Percentiles rank a stretch among this genome's conserved stretches.
These are phyloP conservation scores for Eleusine coracana DNA, from an alignment of 176 grass and related monocot genomes.

Conservation along the genomic window DNA sequence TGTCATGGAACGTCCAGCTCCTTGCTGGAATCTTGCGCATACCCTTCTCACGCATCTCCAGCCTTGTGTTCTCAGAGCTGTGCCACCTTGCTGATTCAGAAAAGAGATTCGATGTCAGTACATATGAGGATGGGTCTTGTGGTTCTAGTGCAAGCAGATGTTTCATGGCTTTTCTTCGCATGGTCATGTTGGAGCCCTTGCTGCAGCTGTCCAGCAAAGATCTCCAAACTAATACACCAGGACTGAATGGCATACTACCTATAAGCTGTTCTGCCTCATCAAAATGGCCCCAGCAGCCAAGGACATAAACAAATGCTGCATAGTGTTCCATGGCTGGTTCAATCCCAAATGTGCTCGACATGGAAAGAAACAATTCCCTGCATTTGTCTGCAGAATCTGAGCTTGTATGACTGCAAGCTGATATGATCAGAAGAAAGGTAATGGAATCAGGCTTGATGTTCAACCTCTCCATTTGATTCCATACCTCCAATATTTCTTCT, in stretches of 20 bases:
- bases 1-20: slow-evolving; percentile 66
- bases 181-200: slow-evolving; percentile 31
- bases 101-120: slow-evolving; percentile 64
- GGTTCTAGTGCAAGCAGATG: slow-evolving; percentile 40
- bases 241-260: slow-evolving; percentile 52
- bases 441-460: slow-evolving; percentile 57
- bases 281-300: slow-evolving; percentile 62
- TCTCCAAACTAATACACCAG: slow-evolving; percentile 61
- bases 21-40: slow-evolving; percentile 58
- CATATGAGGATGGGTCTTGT: slow-evolving; percentile 55
- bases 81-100: slow-evolving; percentile 68
- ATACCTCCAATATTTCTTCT: slow-evolving; percentile 52
- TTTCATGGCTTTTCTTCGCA: slow-evolving; percentile 46
- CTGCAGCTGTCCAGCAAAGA: slow-evolving; percentile 69
- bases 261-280: slow-evolving; percentile 61
- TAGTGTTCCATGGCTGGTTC: slow-evolving; percentile 54
- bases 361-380: slow-evolving; percentile 49
- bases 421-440: slow-evolving; percentile 61
- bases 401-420: slow-evolving; percentile 58
- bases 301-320: slow-evolving; percentile 56
- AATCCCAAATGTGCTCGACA: slow-evolving; percentile 44
- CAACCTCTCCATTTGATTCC: slow-evolving; percentile 54
- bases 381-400: slow-evolving; percentile 52
- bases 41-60: slow-evolving; percentile 63
- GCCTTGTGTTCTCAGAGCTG: slow-evolving; percentile 58